Conservation (phyloP, 768 basidiomycete species). For the Boletus coccyginus region DNA sequence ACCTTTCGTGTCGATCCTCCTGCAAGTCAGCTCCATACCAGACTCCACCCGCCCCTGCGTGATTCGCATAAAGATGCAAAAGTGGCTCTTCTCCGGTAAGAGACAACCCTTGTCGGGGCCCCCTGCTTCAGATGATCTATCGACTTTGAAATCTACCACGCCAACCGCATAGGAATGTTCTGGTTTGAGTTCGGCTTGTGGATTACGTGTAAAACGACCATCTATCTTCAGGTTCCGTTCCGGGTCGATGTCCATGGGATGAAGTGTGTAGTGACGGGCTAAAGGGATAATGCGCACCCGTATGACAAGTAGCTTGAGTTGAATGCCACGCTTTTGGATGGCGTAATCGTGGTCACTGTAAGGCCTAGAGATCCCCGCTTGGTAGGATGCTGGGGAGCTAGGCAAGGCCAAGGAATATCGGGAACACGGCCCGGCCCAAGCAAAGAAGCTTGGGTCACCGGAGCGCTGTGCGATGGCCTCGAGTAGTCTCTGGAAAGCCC, state of each 20-base stretch:
- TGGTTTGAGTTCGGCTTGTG: not conserved
- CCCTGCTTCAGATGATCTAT: not conserved
- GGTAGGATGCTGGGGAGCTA: too few relatives aligned
- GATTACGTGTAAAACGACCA: not conserved
- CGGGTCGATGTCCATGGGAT: not conserved
- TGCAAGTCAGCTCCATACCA: not conserved
- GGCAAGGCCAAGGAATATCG: too few relatives aligned
- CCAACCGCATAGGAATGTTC: constrained; percentile 1
- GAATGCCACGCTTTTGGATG: constrained; percentile 10
- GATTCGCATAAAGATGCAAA: constrained; percentile 5
- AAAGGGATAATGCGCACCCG: not conserved
- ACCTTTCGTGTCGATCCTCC: constrained; percentile 4
- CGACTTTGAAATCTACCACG: constrained; percentile 7
- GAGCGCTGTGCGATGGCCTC: too few relatives aligned
- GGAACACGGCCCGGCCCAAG: too few relatives aligned
- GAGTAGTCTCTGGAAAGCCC: too few relatives aligned
- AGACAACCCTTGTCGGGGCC: not conserved
- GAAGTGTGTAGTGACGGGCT: not conserved
- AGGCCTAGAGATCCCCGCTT: not conserved
- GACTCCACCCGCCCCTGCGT: not conserved
- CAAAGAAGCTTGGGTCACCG: too few relatives aligned
- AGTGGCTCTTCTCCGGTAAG: not conserved
- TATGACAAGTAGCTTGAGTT: constrained; percentile 7
- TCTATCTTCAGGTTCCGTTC: not conserved
- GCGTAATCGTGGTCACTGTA: not conserved